Conservation (phyloP, 2,329 filamentous ascomycete genomes). For the Penicillium sp. region DNA sequence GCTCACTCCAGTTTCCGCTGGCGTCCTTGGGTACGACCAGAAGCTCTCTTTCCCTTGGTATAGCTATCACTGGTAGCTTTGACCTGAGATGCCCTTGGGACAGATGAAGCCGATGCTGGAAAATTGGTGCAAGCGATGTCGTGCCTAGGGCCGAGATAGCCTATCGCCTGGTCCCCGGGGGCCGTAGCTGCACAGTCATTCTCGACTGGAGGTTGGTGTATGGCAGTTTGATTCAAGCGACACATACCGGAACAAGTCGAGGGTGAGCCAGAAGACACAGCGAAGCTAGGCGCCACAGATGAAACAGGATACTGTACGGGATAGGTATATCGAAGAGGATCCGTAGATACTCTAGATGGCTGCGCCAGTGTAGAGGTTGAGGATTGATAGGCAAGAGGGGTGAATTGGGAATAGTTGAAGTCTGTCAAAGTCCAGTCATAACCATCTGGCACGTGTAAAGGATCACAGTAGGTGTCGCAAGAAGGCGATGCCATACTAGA, state of each 20-base stretch:
- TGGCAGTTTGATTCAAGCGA: neutral
- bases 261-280: neutral
- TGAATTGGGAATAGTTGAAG: neutral
- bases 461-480: neutral
- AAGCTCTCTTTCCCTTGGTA: neutral
- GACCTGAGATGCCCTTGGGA: fast-evolving
- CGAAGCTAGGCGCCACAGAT: too few relatives aligned
- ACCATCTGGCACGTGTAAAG: neutral
- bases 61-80: too few relatives aligned
- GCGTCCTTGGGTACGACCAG: neutral
- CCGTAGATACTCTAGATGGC: neutral
- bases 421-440: neutral
- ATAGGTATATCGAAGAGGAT: neutral
- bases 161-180: too few relatives aligned
- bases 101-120: neutral
- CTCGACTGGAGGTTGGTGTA: neutral
- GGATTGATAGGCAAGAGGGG: neutral
- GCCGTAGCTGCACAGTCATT: neutral
- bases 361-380: neutral
- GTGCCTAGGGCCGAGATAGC: neutral
- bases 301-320: neutral
- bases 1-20: neutral
- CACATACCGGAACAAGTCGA: neutral
- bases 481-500: neutral
- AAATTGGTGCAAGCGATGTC: neutral